These are phyloP conservation scores for Dendrostoma leiphaemia DNA, from an alignment of 2,329 filamentous ascomycete species.

Conservation along the genomic window DNA sequence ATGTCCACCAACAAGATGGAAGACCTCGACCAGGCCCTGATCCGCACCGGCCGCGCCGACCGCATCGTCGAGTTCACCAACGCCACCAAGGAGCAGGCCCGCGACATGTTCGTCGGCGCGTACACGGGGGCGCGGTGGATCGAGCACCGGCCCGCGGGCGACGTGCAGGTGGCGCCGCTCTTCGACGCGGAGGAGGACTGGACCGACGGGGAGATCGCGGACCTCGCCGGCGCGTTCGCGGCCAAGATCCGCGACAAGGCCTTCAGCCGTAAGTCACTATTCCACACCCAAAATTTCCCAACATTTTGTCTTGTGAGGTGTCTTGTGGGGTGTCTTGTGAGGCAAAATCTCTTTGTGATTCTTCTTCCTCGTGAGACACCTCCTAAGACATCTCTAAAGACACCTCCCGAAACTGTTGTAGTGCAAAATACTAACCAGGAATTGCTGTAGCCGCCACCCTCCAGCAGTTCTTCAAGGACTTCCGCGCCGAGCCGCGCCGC, in stretches of 20 bases:
- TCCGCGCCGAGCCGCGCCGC: constrained; percentile 12
- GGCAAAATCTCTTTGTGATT: too few species aligned
- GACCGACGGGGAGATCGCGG: constrained; percentile 7
- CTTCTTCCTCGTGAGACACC: too few species aligned
- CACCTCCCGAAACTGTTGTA: too few species aligned
- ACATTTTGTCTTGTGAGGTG: too few species aligned
- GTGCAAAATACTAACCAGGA: too few species aligned
- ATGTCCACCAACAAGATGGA: constrained; percentile 18
- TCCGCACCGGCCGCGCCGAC: constrained; percentile 13
- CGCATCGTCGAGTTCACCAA: constrained; percentile 15
- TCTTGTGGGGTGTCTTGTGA: too few species aligned
- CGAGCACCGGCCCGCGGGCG: not conserved
- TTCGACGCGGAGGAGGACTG: constrained; percentile 14
- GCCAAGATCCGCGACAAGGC: not conserved
- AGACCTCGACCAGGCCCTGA: constrained; percentile 14
- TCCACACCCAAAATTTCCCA: too few species aligned
- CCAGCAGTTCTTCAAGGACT: constrained; percentile 19
- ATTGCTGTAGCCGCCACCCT: constrained; percentile 12
- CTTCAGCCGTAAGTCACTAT: too few species aligned
- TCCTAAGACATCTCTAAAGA: too few species aligned
- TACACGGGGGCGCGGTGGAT: constrained; percentile 13
- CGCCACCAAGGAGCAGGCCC: constrained; percentile 10
- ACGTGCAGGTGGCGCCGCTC: not conserved
- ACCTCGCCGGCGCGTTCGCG: constrained; percentile 6
- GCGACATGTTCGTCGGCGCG: constrained; percentile 13